Conservation (phyloP, 148 eudicot species). For the Hydrangea macrophylla region DNA sequence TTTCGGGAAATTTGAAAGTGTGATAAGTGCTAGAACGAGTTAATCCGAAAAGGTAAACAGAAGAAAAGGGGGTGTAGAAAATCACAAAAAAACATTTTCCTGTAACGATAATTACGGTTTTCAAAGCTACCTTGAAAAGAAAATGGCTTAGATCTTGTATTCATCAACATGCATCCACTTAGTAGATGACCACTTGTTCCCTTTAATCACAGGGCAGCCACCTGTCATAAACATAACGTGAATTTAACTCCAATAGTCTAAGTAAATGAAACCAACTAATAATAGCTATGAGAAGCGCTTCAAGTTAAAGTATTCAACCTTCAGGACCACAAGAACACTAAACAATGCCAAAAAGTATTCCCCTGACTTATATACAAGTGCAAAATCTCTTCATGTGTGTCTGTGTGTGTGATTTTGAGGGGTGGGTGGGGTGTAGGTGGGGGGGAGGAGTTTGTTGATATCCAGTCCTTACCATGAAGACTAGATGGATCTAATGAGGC, state of each 20-base stretch:
- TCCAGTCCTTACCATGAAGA: conserved; percentile 58
- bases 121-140: conserved; percentile 12
- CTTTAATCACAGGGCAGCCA: conserved; percentile 72
- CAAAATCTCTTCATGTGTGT: not conserved
- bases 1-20: not conserved
- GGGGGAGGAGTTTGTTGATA: too few species aligned
- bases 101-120: not conserved
- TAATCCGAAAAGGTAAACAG: too few species aligned
- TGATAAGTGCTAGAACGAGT: not conserved
- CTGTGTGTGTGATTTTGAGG: not conserved
- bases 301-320: not conserved
- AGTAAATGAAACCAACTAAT: not conserved
- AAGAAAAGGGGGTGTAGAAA: not conserved
- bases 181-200: conserved; percentile 73
- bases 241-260: not conserved
- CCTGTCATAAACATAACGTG: conserved; percentile 32
- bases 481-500: conserved; percentile 65
- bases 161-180: conserved; percentile 77
- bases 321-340: not conserved
- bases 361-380: not conserved
- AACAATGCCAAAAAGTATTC: not conserved
- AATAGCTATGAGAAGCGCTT: not conserved
- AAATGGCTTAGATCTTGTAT: conserved; percentile 34
- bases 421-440: not conserved
- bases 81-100: not conserved